Evolutionary conservation across 148 eudicot genomes (phyloP), one percentile per base, ranked within the genome.

Genomic region (Bassia scoparia): DNA sequence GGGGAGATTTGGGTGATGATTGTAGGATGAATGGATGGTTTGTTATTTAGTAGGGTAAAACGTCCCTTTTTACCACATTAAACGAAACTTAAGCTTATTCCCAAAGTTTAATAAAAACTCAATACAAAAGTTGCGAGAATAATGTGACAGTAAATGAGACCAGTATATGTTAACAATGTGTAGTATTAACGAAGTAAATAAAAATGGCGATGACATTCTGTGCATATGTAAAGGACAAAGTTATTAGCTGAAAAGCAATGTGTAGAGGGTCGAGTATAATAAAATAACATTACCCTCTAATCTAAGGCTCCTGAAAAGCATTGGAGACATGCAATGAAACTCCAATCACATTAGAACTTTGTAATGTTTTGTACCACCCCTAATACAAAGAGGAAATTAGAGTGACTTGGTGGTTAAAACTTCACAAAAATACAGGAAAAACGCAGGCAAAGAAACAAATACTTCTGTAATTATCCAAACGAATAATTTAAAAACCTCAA

Each of bases 321-420:
- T 88, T 87, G 17, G 96, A 86, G 76, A 94, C 98, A 53, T 91
- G 89, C n/a, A n/a, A 81, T 88, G 93, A 80, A 94, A 94, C 84
- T 94, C 86, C n/a, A n/a, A 69, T 94, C 98, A n/a, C 98, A 94
- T 91, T 68, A 94, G 97, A 80, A 94, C 90, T 81, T 86, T 94
- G 93, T 94, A 94, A 3, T 89, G 84, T 77, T 94, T 88, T 49
- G 91, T 86, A 77, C 98, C 98, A 84, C n/a, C 98, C 98, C 91
- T 61, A 48, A 44, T 21, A 70, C 58, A 2, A 74, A 77, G 73
- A 68, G 37, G 46, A 4, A 69, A 83, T 60, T 26, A 75, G 9
- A 78, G 68, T 46, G 70, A 70, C 26, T 72, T 49, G 27, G n/a
- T n/a, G 71, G 20, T 68, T 70, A n/a, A n/a, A n/a, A 68, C 68